Base-by-base conservation (phyloP, 768 basidiomycete genomes). In the Boletales sp. region DNA sequence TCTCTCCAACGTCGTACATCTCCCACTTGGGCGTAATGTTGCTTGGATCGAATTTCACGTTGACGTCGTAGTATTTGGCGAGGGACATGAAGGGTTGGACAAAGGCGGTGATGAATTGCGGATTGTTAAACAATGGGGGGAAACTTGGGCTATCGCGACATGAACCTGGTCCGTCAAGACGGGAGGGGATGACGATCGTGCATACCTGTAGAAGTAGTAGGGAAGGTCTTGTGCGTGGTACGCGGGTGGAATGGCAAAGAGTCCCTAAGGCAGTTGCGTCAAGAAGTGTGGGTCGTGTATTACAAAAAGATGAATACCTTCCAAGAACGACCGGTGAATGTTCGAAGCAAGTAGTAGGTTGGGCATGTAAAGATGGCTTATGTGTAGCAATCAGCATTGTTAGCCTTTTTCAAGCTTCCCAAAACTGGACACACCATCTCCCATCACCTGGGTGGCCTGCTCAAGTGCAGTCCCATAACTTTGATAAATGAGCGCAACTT, bases 121-220 rank as follows among this genome's bases (percentile, higher is more conserved):
- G 4, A 30, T 57, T 43, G 13, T 72, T 65, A 27, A 66, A 56
- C 0, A 59, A 38, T 52, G 55, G 58, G 8, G 37, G 35, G 11
- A 4, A 1, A 8, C 27, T 43, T 10, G 45, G 17, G 19, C 58
- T 57, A 35, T 13, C 3, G 6, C 5, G 24, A 27, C 24, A 27
- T 27, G 24, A 27, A 27, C 24, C 24, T 27, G 5, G 24, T 27
- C 24, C 24, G 24, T 27, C 24, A 27, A 27, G 24, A 27, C 6
- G 24, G 5, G 24, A 27, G 24, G 24, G 24, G 24, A 27, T 27
- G 24, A 27, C 24, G 24, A 27, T 27, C 24, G 24, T 5, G 5
- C 24, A 27, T 35, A 55, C 53, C 57, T 64, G 4, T 70, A 57
- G 50, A 76, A 78, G 47, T 77, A 78, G 53, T 73, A 77, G 2